Evolutionary conservation across 2,329 filamentous ascomycete genomes (phyloP).

Genomic region (Sporothrix globosa): DNA sequence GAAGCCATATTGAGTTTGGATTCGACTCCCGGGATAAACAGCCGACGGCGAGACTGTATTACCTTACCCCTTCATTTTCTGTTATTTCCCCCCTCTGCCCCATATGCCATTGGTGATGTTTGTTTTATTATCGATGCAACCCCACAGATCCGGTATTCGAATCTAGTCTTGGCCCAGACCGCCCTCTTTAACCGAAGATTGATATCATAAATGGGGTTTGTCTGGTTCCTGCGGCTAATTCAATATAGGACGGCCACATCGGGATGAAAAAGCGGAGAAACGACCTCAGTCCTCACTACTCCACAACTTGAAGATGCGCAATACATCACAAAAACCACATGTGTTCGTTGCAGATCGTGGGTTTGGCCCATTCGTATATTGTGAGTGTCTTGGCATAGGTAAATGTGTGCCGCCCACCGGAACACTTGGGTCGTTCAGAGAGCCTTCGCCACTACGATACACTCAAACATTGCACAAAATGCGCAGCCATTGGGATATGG

Average conservation of each 20-base stretch:
- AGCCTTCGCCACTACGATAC: neutral
- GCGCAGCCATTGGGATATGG: neutral
- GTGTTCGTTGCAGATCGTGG: neutral
- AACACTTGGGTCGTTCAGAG: neutral
- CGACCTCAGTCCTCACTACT: neutral
- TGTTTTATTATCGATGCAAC: neutral
- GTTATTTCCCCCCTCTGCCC: neutral
- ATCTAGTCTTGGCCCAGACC: too few relatives aligned
- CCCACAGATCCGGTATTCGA: too few relatives aligned
- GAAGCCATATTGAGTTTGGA: neutral
- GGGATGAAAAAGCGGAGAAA: neutral
- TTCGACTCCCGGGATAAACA: neutral
- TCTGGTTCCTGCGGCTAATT: conserved; percentile 3
- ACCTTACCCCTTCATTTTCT: neutral
- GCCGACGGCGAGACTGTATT: neutral
- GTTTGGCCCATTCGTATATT: neutral
- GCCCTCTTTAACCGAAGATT: conserved; percentile 1
- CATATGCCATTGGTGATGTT: neutral
- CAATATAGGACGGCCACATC: conserved; percentile 5
- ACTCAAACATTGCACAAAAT: neutral
- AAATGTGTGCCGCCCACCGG: neutral
- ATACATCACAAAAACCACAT: neutral
- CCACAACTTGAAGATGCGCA: neutral
- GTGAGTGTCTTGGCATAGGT: conserved; percentile 5
- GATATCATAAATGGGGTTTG: neutral